phyloP scores from a whole-genome alignment of 148 eudicot species.

The Camellia japonica region DNA sequence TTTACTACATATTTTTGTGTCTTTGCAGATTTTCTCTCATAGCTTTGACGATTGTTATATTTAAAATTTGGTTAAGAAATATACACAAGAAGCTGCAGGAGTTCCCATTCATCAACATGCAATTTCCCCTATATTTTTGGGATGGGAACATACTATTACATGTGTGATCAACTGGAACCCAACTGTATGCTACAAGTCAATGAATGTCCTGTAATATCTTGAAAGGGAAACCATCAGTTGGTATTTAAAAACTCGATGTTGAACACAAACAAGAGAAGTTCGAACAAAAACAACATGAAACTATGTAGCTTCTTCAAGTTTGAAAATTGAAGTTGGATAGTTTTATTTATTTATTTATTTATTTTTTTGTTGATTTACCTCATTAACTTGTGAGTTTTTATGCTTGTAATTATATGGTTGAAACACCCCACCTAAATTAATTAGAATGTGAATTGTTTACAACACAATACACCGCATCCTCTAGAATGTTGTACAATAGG shows the following conservation, averaged over 20 bases:
- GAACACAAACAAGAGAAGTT: not conserved
- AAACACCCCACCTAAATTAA: not conserved
- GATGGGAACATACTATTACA: not conserved
- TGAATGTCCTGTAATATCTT: not conserved
- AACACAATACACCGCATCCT: not conserved
- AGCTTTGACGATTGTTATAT: not conserved
- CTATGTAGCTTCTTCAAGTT: not conserved
- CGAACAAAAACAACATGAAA: not conserved
- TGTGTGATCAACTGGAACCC: not conserved
- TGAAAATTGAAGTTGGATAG: not conserved
- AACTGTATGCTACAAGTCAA: not conserved
- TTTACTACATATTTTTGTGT: not conserved
- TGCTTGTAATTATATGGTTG: not conserved
- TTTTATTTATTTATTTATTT: too few relatives aligned
- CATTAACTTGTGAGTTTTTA: not conserved
- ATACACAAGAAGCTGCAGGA: not conserved
- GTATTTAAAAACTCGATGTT: not conserved
- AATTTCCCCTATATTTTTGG: not conserved
- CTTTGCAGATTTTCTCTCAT: not conserved
- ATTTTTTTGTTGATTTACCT: too few relatives aligned
- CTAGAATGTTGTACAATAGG: not conserved
- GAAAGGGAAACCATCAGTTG: not conserved
- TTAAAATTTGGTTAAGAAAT: not conserved
- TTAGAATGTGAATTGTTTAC: not conserved
- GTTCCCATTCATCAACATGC: not conserved